Percentiles rank a stretch among this genome's conserved stretches.
Conservation (phyloP, 495 filamentous ascomycete genomes). For the Hyaloscypha bicolor region DNA sequence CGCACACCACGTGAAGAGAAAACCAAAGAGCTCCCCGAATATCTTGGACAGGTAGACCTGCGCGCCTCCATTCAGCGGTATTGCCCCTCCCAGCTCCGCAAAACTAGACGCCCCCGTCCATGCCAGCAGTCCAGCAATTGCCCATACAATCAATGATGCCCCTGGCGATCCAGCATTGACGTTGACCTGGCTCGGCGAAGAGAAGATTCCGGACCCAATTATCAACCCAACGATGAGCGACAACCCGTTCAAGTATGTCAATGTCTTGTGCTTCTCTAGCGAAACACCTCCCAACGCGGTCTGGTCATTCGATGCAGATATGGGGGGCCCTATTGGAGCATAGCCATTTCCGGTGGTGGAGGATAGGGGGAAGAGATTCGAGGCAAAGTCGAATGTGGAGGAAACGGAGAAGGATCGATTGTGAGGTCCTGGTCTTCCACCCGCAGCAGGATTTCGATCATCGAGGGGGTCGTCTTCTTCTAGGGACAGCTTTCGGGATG, state of each 20-base stretch:
- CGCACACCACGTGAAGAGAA: constrained; percentile 94
- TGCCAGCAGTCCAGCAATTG: constrained; percentile 83
- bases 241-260: constrained; percentile 92
- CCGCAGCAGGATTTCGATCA: constrained; percentile 52
- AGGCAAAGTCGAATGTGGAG: constrained; percentile 91
- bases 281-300: constrained; percentile 54
- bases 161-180: constrained; percentile 90
- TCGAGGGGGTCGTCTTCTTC: constrained; percentile 82
- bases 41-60: constrained; percentile 95
- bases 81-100: constrained; percentile 93
- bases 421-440: constrained; percentile 47
- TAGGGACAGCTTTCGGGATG: constrained; percentile 87
- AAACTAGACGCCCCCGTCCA: constrained; percentile 98
- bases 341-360: constrained; percentile 77
- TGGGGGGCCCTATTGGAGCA: constrained; percentile 76
- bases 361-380: constrained; percentile 91
- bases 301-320: constrained; percentile 46
- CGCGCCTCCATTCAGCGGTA: constrained; percentile 91
- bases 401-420: constrained; percentile 82
- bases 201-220: constrained; percentile 98
- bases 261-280: constrained; percentile 90
- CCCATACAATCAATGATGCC: constrained; percentile 87
- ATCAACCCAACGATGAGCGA: constrained; percentile 89
- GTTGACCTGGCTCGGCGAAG: constrained; percentile 92
- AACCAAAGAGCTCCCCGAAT: constrained; percentile 88